Base-by-base conservation (phyloP, 768 basidiomycete genomes). In the Termitomyces heimii region DNA sequence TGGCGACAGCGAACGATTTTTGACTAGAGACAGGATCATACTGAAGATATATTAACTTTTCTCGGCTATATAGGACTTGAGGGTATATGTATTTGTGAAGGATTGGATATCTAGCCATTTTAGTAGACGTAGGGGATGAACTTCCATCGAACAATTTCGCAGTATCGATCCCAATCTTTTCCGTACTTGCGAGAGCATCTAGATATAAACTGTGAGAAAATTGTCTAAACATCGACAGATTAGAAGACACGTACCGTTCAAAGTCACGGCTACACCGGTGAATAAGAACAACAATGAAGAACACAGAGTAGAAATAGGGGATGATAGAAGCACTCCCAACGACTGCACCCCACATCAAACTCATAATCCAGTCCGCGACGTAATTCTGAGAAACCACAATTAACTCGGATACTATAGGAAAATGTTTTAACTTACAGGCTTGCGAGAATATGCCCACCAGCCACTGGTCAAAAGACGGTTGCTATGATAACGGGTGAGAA, bases 301-400 rank as follows among this genome's bases (percentile, higher is more conserved):
- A 99, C 50, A 94, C 78, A 13, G 93, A 93, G 74, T 98, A 98
- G 75, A 92, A 99, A 75, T 95, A 95, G 0, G 94, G 94, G 67
- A 98, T 96, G 49, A 88, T 81, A 31, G 86, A 86, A 16, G 85
- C 80, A 4, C 81, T 74, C 26, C 92, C 90, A 49, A 91, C 82
- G 68, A 87, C 74, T 47, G 85, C 84, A 54, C 92, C 92, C 92
- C 92, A 94, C 47, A 82, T 86, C 61, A 93, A 79, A 64, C 86
- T 83, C 84, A 91, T 91, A 26, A 76, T 74, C 89, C 91, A 94
- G 71, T 97, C 94, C 60, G 94, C 94, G 29, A 93, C 87, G 68
- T 98, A 98, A 73, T 98, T 97, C 85, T 90, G 29, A 62, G 51
- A 60, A 18, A 44, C 18, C 18, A 24, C 46, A 13, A 55, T 42